Evolutionary conservation across 2,329 filamentous ascomycete species (phyloP).

Genomic region (Colletotrichum viniferum): DNA sequence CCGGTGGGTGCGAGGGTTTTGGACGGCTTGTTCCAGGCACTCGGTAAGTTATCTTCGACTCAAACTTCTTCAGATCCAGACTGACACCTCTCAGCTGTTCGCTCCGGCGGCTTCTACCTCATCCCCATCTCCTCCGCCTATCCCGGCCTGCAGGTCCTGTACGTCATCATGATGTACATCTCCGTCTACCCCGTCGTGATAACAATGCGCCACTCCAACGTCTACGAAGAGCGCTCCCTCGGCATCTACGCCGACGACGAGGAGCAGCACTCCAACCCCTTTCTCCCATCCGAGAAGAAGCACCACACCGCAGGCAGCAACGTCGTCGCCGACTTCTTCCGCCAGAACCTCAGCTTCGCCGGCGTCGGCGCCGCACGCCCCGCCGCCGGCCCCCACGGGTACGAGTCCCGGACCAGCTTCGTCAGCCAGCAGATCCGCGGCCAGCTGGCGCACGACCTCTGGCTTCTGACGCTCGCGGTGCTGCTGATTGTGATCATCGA

Average conservation of each 20-base stretch:
- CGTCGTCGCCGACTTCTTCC: conserved; percentile 29
- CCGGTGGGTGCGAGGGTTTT: conserved; percentile 59
- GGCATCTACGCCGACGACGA: conserved; percentile 57
- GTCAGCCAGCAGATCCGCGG: conserved; percentile 63
- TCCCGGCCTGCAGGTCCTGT: conserved; percentile 64
- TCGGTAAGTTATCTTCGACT: conserved; percentile 42
- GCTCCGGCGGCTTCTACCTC: conserved; percentile 70
- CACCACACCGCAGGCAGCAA: conserved; percentile 24
- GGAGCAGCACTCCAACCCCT: not conserved
- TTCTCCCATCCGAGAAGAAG: conserved; percentile 22
- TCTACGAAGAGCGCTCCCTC: conserved; percentile 72
- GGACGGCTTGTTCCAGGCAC: conserved; percentile 69
- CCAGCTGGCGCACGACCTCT: conserved; percentile 70
- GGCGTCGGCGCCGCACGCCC: conserved; percentile 44
- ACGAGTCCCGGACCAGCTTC: conserved; percentile 48
- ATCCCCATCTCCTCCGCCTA: conserved; percentile 61
- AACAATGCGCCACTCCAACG: conserved; percentile 70
- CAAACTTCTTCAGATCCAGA: not conserved
- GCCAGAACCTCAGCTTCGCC: conserved; percentile 36
- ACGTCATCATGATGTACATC: conserved; percentile 71
- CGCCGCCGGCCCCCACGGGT: conserved; percentile 10
- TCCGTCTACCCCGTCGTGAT: conserved; percentile 67
- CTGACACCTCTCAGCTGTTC: conserved; percentile 50
- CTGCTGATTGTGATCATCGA: conserved; percentile 66
- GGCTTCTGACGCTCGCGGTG: conserved; percentile 67